Evolutionary conservation across 2,329 filamentous ascomycete genomes (phyloP), one percentile per base, ranked within the genome.

Genomic region (Magnaporthiopsis rhizophila): DNA sequence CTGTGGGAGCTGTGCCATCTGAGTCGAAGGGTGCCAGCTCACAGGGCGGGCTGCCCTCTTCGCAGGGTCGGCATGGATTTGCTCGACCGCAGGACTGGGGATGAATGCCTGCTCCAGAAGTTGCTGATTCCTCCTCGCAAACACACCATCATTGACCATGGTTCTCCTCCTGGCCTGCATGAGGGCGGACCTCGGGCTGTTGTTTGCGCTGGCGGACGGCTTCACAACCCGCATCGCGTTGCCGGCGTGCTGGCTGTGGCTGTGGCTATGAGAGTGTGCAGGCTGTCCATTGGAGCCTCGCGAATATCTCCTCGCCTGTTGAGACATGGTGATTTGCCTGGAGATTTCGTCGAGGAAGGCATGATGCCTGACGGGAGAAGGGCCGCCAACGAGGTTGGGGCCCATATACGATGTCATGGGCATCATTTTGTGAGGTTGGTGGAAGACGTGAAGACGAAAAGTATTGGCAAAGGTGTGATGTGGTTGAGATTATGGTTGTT

Each of bases 1-100:
- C 30, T 30, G 30, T 30, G 30, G 30, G 30, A 61, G 13, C 64
- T 72, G 67, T 53, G 67, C 59, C 11, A 69, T 74, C 65, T 84
- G 80, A 12, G 87, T 84, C 28, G 84, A 83, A 3, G 89, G 88
- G 73, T 92, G 90, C 90, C 90, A 92, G 79, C 89, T 92, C 59
- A 90, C 79, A 7, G 89, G 89, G 58, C 89, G 83, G 63, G 76
- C 76, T 56, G 80, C 74, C 71, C 76, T 73, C 69, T 73, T 76
- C 56, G 74, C 66, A 4, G 72, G 74, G 32, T 75, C 72, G 65
- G 74, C 73, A 50, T 71, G 68, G 38, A 63, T 74, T 68, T 73
- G 72, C 64, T 75, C 62, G 67, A 71, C 30, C 67, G 72, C 64
- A 0, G 70, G 71, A 0, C 77, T 72, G 68, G 80, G 70, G 66